These are phyloP conservation scores for Stevia rebaudiana DNA, from an alignment of 140 eudicot species.

Conservation along the genomic window DNA sequence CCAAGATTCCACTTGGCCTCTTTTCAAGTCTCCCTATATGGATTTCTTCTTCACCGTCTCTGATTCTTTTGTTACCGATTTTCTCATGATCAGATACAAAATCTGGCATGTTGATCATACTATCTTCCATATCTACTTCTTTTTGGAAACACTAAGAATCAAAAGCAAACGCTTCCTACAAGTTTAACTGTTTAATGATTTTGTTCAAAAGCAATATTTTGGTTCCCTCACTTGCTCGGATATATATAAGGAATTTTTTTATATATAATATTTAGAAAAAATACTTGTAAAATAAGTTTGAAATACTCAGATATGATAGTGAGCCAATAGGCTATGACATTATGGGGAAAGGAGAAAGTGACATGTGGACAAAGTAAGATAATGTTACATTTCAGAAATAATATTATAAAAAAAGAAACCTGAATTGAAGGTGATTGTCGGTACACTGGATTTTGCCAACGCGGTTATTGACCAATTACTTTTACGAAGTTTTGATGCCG, in stretches of 20 bases:
- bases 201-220: slow-evolving; percentile 14
- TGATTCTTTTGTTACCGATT: slow-evolving; percentile 11
- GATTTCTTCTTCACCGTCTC: slow-evolving; percentile 17
- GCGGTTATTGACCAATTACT: not conserved
- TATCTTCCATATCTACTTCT: slow-evolving; percentile 32
- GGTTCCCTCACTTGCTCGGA: not conserved
- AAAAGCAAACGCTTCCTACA: slow-evolving; percentile 8
- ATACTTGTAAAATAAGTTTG: not conserved
- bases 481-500: too few species aligned
- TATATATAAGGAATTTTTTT: slow-evolving; percentile 4
- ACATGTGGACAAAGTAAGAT: not conserved
- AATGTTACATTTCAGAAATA: not conserved
- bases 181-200: not conserved
- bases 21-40: slow-evolving; percentile 24
- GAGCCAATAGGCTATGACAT: too few species aligned
- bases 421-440: slow-evolving; percentile 1
- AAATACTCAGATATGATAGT: not conserved
- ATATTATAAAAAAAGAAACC: not conserved
- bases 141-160: slow-evolving; percentile 6
- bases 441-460: slow-evolving; percentile 20
- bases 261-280: not conserved
- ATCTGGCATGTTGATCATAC: slow-evolving; percentile 34
- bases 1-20: slow-evolving; percentile 29
- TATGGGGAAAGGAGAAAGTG: not conserved
- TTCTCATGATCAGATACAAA: slow-evolving; percentile 19